These are phyloP conservation scores for Neoboletus magnificus DNA, from an alignment of 768 basidiomycete species.

Conservation along the genomic window DNA sequence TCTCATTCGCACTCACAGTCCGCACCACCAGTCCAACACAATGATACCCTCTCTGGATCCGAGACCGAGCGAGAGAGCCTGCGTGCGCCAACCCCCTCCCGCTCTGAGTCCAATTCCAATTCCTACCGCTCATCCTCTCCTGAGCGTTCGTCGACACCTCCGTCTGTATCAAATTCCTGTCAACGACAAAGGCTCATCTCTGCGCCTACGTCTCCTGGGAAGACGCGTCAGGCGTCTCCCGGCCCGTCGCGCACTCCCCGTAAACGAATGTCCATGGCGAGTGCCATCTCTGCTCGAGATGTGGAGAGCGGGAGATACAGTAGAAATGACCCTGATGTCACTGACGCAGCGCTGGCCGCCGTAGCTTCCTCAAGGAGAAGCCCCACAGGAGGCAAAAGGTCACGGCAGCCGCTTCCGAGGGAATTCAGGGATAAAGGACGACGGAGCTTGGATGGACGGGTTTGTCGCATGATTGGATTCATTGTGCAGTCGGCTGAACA, in stretches of 20 bases:
- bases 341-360: conserved; percentile 57
- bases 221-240: conserved; percentile 37
- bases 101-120: conserved; percentile 29
- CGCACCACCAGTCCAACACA: conserved; percentile 25
- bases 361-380: conserved; percentile 56
- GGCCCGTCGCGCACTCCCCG: conserved; percentile 41
- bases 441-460: conserved; percentile 41
- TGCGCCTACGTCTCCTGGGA: conserved; percentile 45
- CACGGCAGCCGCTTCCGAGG: conserved; percentile 46
- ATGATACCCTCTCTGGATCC: conserved; percentile 60
- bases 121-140: conserved; percentile 38
- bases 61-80: conserved; percentile 75
- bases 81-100: conserved; percentile 31
- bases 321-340: conserved; percentile 37
- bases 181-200: conserved; percentile 46
- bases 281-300: conserved; percentile 29
- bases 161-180: conserved; percentile 21
- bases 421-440: conserved; percentile 44
- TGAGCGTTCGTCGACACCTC: conserved; percentile 38
- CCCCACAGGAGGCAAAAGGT: conserved; percentile 43
- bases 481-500: background rate
- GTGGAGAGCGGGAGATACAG: conserved; percentile 22
- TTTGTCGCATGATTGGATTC: conserved; percentile 21
- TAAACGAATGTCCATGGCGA: conserved; percentile 41
- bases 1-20: conserved; percentile 32